Conservation (phyloP, 192 early-diverging fungal genomes). For the Coemansia asiatica region DNA sequence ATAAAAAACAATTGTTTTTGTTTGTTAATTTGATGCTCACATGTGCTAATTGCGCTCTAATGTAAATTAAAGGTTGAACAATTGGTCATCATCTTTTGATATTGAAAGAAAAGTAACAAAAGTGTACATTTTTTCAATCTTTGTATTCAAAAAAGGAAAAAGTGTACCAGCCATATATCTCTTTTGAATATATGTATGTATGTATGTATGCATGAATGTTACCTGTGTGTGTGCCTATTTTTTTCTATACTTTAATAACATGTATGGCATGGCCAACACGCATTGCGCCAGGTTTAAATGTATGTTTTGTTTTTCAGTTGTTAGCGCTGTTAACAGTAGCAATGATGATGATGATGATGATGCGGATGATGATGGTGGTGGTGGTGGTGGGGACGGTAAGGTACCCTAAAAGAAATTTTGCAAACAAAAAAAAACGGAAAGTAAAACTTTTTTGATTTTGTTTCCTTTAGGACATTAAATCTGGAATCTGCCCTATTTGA, state of each 20-base stretch:
- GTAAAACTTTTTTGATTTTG: neutral
- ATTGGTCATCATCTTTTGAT: neutral
- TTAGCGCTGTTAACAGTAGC: no score
- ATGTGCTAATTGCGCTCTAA: neutral
- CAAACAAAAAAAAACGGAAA: no score
- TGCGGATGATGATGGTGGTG: no score
- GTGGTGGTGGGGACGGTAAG: no score
- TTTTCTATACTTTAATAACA: neutral
- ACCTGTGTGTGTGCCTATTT: neutral
- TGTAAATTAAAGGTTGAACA: neutral
- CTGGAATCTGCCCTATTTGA: no score
- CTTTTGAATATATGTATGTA: neutral
- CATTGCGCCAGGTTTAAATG: neutral
- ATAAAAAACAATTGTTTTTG: neutral
- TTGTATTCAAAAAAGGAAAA: no score
- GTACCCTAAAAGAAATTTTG: no score
- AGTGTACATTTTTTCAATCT: no score
- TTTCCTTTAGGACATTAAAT: neutral
- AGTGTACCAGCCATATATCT: neutral
- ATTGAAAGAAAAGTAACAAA: neutral
- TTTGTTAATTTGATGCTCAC: neutral
- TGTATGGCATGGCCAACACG: neutral
- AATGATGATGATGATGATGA: no score
- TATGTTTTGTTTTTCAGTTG: neutral
- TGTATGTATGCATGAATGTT: neutral